Percentiles rank a stretch among this genome's conserved stretches.
Evolutionary conservation across 2,329 filamentous ascomycete genomes (phyloP).

Genomic region (Dothistroma septosporum): DNA sequence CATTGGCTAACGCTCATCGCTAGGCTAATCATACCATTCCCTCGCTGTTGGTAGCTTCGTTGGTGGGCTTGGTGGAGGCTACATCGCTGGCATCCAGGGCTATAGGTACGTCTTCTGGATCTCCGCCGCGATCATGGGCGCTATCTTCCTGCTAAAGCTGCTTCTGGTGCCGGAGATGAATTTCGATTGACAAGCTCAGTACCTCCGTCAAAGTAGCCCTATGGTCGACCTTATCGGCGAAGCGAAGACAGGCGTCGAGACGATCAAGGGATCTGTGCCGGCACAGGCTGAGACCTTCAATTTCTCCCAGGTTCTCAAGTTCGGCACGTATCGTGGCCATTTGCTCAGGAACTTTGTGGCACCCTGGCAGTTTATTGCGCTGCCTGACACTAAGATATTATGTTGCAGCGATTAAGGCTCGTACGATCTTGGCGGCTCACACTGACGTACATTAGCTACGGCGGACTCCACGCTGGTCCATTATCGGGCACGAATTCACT

Average conservation of each 20-base stretch:
- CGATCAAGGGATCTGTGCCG: slow-evolving; percentile 20
- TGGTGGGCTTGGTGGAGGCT: slow-evolving; percentile 40
- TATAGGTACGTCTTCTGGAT: slow-evolving; percentile 42
- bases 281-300: slow-evolving; percentile 30
- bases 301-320: slow-evolving; percentile 36
- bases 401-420: slow-evolving; percentile 28
- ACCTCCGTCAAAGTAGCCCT: slow-evolving; percentile 12
- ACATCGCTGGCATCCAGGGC: slow-evolving; percentile 37
- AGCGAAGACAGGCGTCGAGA: slow-evolving; percentile 24
- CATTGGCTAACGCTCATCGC: too few species aligned
- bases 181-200: slow-evolving; percentile 35
- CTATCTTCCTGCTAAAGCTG: slow-evolving; percentile 34
- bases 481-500: too few species aligned
- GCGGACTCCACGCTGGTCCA: slow-evolving; percentile 40
- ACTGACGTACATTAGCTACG: slow-evolving; percentile 29
- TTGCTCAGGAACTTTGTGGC: slow-evolving; percentile 35
- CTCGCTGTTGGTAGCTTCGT: slow-evolving; percentile 38
- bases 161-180: slow-evolving; percentile 41
- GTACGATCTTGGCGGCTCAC: neutral
- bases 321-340: slow-evolving; percentile 36
- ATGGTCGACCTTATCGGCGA: slow-evolving; percentile 8
- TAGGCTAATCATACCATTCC: slow-evolving; percentile 24
- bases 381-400: slow-evolving; percentile 44
- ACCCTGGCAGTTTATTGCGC: slow-evolving; percentile 37
- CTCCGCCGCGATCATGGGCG: slow-evolving; percentile 36